A percentile compares a stretch with the other conserved stretches of the same genome.
Evolutionary conservation across 805 yeast species (phyloP).

Genomic region (Barnettozyma wickerhamii): DNA sequence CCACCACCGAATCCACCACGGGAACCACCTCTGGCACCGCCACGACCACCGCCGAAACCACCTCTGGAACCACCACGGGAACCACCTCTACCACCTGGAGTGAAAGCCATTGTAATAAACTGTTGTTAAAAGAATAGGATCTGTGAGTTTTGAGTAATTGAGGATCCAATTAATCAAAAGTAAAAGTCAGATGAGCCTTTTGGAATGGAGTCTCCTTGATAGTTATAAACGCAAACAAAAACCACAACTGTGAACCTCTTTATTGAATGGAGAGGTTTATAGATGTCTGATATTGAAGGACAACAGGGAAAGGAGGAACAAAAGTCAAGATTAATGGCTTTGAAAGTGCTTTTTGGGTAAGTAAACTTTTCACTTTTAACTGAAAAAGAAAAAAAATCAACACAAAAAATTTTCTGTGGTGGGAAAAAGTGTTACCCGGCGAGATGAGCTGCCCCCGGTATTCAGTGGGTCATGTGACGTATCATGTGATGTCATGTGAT

Average conservation of each 20-base stretch:
- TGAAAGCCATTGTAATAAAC: constrained; percentile 60
- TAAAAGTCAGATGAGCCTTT: background rate
- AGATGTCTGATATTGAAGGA: background rate
- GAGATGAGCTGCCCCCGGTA: too few relatives aligned
- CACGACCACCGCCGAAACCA: constrained; percentile 35
- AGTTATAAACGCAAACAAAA: too few relatives aligned
- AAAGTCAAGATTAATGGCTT: background rate
- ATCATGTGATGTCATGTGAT: constrained; percentile 1
- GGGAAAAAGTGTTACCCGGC: constrained; percentile 12
- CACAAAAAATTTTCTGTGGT: constrained; percentile 4
- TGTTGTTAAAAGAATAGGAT: background rate
- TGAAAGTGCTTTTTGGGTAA: background rate
- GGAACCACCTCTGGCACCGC: constrained; percentile 42
- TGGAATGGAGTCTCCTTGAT: background rate
- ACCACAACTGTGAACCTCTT: background rate
- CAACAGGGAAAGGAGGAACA: too few relatives aligned
- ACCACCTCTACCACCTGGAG: constrained; percentile 64
- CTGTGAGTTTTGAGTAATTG: background rate
- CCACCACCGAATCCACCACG: constrained; percentile 40
- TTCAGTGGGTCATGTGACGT: too few relatives aligned
- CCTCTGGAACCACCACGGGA: constrained; percentile 35
- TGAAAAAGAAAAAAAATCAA: constrained; percentile 5
- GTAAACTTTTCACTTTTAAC: background rate
- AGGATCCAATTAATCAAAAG: background rate
- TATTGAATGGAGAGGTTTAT: background rate